phyloP scores from a whole-genome alignment of 345 rosid genomes.

The Chamaenerion angustifolium region DNA sequence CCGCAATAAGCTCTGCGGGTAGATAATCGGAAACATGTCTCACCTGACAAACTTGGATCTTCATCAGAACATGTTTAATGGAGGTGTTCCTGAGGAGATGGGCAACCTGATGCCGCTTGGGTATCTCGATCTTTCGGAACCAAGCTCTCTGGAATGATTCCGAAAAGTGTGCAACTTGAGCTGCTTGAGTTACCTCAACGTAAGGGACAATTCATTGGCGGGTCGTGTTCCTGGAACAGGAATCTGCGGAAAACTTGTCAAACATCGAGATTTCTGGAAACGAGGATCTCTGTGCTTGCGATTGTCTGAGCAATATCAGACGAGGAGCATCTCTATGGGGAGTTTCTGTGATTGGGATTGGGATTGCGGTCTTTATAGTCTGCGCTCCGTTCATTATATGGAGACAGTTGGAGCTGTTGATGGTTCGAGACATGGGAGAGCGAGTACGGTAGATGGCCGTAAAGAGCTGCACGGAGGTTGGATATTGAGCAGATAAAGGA shows the following conservation, averaged over 20 bases:
- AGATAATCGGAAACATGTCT: conserved; percentile 50
- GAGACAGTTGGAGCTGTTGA: conserved; percentile 28
- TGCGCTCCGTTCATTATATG: conserved; percentile 22
- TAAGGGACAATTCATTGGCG: conserved; percentile 41
- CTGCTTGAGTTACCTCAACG: conserved; percentile 31
- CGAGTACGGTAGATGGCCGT: too few species aligned
- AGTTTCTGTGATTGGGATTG: conserved; percentile 32
- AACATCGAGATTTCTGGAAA: conserved; percentile 40
- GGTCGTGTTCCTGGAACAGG: conserved; percentile 55
- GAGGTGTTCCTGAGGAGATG: conserved; percentile 45
- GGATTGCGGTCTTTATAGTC: conserved; percentile 21
- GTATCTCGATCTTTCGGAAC: conserved; percentile 46
- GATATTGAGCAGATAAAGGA: conserved; percentile 39
- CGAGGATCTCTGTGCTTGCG: conserved; percentile 45
- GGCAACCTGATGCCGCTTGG: conserved; percentile 56
- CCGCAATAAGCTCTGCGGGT: conserved; percentile 48
- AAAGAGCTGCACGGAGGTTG: conserved; percentile 21
- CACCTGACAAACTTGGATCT: conserved; percentile 55
- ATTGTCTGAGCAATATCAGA: conserved; percentile 26
- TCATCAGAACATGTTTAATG: conserved; percentile 41
- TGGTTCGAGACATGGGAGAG: too few species aligned
- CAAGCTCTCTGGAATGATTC: conserved; percentile 49
- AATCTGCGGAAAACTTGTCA: conserved; percentile 40
- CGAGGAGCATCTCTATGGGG: conserved; percentile 29
- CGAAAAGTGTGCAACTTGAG: conserved; percentile 41